Conservation (phyloP, 1,284 basidiomycete genomes). For the Singerocomus inundabilis region DNA sequence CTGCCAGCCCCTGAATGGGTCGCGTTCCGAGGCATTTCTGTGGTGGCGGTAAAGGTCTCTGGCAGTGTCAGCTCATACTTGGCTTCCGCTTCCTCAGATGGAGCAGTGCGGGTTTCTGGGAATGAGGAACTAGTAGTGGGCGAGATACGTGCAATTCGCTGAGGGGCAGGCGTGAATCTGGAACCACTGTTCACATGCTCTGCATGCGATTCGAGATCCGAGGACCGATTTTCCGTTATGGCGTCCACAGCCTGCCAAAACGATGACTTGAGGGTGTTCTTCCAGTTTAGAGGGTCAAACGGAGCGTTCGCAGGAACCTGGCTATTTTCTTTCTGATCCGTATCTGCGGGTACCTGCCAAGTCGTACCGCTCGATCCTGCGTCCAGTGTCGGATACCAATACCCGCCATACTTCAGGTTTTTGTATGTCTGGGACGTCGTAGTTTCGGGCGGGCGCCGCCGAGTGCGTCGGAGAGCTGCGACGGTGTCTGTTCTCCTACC, state of each 20-base stretch:
- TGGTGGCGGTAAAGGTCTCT: not conserved
- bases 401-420: constrained; percentile 10
- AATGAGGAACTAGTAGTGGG: not conserved
- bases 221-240: constrained; percentile 26
- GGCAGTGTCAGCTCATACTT: not conserved
- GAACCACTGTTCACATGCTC: constrained; percentile 11
- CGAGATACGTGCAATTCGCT: constrained; percentile 12
- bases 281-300: constrained; percentile 30
- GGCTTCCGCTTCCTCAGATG: not conserved
- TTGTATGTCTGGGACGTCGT: constrained; percentile 5
- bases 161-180: constrained; percentile 24
- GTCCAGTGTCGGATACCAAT: constrained; percentile 10
- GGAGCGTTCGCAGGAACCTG: not conserved
- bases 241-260: constrained; percentile 37
- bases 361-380: not conserved
- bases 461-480: constrained; percentile 25
- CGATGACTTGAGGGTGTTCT: constrained; percentile 34
- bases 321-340: not conserved
- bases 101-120: not conserved
- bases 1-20: not conserved
- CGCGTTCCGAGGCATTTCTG: not conserved
- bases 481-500: constrained; percentile 23
- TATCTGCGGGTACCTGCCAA: not conserved
- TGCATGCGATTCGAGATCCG: constrained; percentile 1
- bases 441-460: constrained; percentile 7